Percentiles rank a stretch among this genome's conserved stretches.
phyloP scores from a whole-genome alignment of 169 alveolate genomes.

The Prorocentrum cordatum region DNA sequence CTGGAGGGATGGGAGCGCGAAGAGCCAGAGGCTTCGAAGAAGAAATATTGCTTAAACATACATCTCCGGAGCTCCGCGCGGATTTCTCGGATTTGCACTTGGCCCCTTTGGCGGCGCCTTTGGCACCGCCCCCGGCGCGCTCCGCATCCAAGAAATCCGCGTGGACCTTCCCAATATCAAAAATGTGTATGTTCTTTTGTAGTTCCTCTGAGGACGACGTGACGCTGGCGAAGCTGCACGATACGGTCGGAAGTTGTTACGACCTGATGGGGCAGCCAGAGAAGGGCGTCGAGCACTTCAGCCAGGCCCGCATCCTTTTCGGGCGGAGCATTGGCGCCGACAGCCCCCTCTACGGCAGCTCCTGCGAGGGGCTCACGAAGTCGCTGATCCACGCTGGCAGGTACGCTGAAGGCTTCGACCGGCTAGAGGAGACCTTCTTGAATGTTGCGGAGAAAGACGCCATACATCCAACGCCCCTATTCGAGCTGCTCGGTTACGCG shows the following conservation, averaged over 20 bases:
- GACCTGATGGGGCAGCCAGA: not conserved
- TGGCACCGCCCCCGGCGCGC: too few relatives aligned
- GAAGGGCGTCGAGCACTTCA: conserved; percentile 34
- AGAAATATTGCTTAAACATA: too few relatives aligned
- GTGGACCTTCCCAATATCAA: too few relatives aligned
- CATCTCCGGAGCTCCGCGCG: too few relatives aligned
- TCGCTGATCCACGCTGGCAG: conserved; percentile 36
- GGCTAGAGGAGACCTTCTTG: not conserved
- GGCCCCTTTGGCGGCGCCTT: too few relatives aligned
- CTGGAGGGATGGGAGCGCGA: conserved; percentile 30
- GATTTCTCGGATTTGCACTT: too few relatives aligned
- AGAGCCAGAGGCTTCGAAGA: too few relatives aligned
- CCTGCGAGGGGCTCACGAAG: conserved; percentile 26
- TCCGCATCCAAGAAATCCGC: too few relatives aligned
- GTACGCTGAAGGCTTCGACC: conserved; percentile 38
- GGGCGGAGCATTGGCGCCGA: conserved; percentile 65
- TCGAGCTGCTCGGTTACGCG: conserved; percentile 37
- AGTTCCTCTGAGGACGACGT: too few relatives aligned
- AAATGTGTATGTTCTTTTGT: too few relatives aligned
- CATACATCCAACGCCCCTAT: conserved; percentile 61
- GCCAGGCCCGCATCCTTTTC: conserved; percentile 30
- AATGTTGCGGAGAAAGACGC: conserved; percentile 33
- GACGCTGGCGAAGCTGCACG: conserved; percentile 67
- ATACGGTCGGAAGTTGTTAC: conserved; percentile 60
- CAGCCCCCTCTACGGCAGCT: conserved; percentile 45